Conservation (phyloP, 2,329 filamentous ascomycete genomes). For the Pestalotiopsis sp. region DNA sequence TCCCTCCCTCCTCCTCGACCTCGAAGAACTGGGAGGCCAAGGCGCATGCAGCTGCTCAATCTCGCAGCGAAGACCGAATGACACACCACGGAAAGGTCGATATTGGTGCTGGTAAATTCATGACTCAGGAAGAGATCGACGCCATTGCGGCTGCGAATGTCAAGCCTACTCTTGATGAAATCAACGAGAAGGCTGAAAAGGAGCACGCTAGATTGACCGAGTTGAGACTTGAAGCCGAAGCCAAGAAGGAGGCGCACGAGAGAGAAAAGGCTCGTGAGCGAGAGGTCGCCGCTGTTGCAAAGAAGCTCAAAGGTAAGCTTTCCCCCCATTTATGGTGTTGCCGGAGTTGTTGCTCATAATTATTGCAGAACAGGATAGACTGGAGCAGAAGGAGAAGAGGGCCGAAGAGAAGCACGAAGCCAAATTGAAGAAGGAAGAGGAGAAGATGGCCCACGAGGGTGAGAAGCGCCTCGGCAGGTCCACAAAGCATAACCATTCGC, state of each 20-base stretch:
- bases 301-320: constrained; percentile 58
- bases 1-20: constrained; percentile 68
- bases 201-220: constrained; percentile 70
- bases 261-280: constrained; percentile 51
- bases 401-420: constrained; percentile 53
- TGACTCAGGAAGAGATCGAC: constrained; percentile 78
- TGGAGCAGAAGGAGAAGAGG: constrained; percentile 44
- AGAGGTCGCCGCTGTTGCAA: constrained; percentile 56
- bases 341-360: background rate
- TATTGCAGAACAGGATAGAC: constrained; percentile 47
- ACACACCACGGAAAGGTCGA: constrained; percentile 60
- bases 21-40: constrained; percentile 79
- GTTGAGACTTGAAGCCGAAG: constrained; percentile 64
- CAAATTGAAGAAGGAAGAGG: constrained; percentile 47
- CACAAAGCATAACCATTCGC: constrained; percentile 54
- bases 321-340: too few species aligned
- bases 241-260: constrained; percentile 61
- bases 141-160: constrained; percentile 76
- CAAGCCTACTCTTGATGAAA: constrained; percentile 83
- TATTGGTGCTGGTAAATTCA: constrained; percentile 79
- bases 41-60: constrained; percentile 69
- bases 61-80: constrained; percentile 63
- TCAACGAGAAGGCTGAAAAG: constrained; percentile 75
- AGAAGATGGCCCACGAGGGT: constrained; percentile 54
- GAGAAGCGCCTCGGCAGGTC: constrained; percentile 54